Evolutionary conservation across 2,329 filamentous ascomycete species (phyloP).

Genomic region (Setomelanomma holmii): DNA sequence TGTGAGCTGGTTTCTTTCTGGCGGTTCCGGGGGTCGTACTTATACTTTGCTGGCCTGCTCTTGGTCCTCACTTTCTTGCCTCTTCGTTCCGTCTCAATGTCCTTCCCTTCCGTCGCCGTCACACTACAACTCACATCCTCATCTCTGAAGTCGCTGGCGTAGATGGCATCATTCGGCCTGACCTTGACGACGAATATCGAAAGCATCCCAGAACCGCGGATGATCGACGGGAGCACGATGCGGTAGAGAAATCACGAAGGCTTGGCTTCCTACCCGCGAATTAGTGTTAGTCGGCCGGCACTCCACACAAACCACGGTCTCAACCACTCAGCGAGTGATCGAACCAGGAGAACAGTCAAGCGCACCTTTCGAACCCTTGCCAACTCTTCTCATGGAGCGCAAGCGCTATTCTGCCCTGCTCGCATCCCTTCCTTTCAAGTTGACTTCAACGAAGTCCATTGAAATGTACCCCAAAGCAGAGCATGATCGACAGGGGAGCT

Average conservation of each 20-base stretch:
- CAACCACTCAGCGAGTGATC: too few species aligned
- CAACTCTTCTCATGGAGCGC: too few species aligned
- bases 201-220: slow-evolving; percentile 12
- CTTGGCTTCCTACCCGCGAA: too few species aligned
- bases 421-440: too few species aligned
- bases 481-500: slow-evolving; percentile 27
- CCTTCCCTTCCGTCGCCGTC: not conserved
- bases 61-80: not conserved
- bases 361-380: too few species aligned
- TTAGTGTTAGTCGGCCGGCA: too few species aligned
- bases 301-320: too few species aligned
- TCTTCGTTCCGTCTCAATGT: not conserved
- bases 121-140: slow-evolving; percentile 12
- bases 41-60: slow-evolving; percentile 21
- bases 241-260: too few species aligned
- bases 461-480: slow-evolving; percentile 13
- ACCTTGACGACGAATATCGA: slow-evolving; percentile 31
- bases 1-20: slow-evolving; percentile 30
- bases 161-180: slow-evolving; percentile 25
- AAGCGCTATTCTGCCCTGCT: too few species aligned
- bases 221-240: slow-evolving; percentile 32
- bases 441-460: slow-evolving; percentile 28
- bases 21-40: slow-evolving; percentile 15
- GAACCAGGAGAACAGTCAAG: too few species aligned
- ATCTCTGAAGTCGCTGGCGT: slow-evolving; percentile 20